Evolutionary conservation across 2,329 filamentous ascomycete genomes (phyloP), one percentile per base, ranked within the genome.

Genomic region (Ceratocystis cubensis): DNA sequence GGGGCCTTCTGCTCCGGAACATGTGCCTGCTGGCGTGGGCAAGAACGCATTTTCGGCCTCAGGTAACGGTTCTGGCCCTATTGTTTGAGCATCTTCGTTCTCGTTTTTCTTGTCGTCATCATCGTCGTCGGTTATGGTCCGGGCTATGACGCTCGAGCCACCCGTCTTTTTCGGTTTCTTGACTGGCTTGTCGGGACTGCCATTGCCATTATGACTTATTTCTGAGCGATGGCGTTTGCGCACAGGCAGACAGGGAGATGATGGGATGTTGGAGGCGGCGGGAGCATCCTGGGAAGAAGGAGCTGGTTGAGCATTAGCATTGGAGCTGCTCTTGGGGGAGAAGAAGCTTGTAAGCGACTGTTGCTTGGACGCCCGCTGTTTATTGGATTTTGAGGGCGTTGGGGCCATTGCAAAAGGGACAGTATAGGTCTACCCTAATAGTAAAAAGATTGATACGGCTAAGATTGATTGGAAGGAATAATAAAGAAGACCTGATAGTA

Each of bases 311-410:
- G 67, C 56, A 28, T 50, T 45, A 3, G 67, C 56, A 28, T 45
- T 50, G 13, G 46, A 53, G 46, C 46, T 56, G 30, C 20, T 28
- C 69, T 82, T 86, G 15, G 84, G 84, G 0, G 85, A 83, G 74
- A 96, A 96, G 76, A 96, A 96, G 73, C 86, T 92, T 2, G 90
- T 94, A 69, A 96, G 87, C 0, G 90, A 89, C 70, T 87, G 83
- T 73, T 96, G 90, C 71, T 87, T 89, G 75, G 88, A 88, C 8
- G 61, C 45, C 65, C 74, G 77, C 33, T 76, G 71, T 22, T 57
- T 59, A 30, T n/a, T 64, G 0, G 77, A 70, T 64, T 78, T 79
- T 0, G 78, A 59, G 25, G 56, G 67, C 50, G 71, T 65, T 8
- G 75, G 75, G 22, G 75, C 71, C 75, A 77, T 77, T 44, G 56